These are phyloP conservation scores for Leishmania mexicana DNA, from an alignment of 208 protist genomes.

Conservation along the genomic window DNA sequence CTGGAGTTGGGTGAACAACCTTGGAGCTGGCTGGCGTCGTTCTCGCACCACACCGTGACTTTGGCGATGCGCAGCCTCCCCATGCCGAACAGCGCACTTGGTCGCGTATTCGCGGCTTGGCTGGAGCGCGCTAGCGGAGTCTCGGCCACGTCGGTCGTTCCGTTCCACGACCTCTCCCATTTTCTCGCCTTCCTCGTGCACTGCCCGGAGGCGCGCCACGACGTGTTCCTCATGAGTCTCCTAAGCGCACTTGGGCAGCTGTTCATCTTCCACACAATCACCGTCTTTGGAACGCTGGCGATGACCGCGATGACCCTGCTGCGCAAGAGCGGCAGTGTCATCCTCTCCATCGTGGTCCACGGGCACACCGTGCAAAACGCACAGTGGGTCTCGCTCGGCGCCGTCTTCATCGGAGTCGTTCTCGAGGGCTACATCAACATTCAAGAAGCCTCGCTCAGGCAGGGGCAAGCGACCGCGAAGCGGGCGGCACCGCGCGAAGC, in stretches of 20 bases:
- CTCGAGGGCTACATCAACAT: conserved; percentile 57
- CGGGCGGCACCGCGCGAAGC: background rate
- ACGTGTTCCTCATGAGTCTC: conserved; percentile 67
- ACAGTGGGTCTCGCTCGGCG: conserved; percentile 64
- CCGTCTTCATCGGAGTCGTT: conserved; percentile 61
- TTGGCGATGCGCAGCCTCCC: background rate
- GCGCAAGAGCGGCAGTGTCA: conserved; percentile 78
- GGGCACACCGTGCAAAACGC: conserved; percentile 46
- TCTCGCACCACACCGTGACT: background rate
- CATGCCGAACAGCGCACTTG: background rate
- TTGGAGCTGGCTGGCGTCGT: conserved; percentile 27
- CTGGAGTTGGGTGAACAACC: conserved; percentile 45
- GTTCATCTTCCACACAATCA: conserved; percentile 85
- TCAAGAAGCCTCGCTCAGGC: conserved; percentile 19
- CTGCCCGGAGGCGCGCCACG: conserved; percentile 51
- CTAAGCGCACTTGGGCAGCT: conserved; percentile 77
- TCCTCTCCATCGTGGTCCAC: conserved; percentile 80
- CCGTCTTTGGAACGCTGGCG: conserved; percentile 76
- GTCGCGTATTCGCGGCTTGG: background rate
- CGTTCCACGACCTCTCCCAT: conserved; percentile 58
- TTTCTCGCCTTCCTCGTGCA: conserved; percentile 55
- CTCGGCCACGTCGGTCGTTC: conserved; percentile 22
- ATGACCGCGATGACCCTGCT: conserved; percentile 82
- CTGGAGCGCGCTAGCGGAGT: background rate
- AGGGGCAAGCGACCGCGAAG: background rate